These are phyloP conservation scores for Colletotrichum theobromicola DNA, from an alignment of 2,329 filamentous ascomycete species.

Conservation along the genomic window DNA sequence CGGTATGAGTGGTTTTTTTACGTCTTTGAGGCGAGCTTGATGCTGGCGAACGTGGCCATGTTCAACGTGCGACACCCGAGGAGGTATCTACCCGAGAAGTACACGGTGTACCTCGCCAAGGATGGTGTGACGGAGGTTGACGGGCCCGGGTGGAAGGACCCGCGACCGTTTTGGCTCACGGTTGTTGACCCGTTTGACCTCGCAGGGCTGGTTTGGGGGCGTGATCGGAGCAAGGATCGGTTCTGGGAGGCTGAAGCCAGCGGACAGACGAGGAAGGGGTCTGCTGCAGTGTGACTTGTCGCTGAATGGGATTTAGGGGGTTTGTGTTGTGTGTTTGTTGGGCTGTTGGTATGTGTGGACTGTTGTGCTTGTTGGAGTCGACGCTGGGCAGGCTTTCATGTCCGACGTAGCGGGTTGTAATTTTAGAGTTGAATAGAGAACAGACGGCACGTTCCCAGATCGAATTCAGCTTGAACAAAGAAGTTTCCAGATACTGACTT, in stretches of 20 bases:
- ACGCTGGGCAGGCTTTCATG: not conserved
- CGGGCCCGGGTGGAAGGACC: constrained; percentile 55
- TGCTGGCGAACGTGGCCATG: constrained; percentile 55
- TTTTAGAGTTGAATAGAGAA: not conserved
- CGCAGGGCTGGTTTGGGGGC: constrained; percentile 35
- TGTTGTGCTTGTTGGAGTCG: not conserved
- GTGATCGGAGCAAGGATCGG: constrained; percentile 31
- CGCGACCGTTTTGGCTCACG: constrained; percentile 46
- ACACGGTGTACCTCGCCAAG: constrained; percentile 53
- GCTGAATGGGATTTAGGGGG: not conserved
- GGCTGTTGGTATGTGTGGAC: not conserved
- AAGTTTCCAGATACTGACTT: not conserved
- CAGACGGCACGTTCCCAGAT: not conserved
- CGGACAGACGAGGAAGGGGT: not conserved
- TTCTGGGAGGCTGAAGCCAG: constrained; percentile 38
- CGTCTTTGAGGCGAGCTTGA: constrained; percentile 59
- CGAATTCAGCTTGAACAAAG: not conserved
- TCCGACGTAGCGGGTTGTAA: not conserved
- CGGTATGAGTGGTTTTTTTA: constrained; percentile 66
- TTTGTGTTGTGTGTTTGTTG: not conserved
- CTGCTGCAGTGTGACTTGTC: not conserved
- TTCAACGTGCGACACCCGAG: constrained; percentile 58
- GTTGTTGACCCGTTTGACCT: constrained; percentile 48
- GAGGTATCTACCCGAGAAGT: constrained; percentile 52
- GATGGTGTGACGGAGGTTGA: constrained; percentile 56